A percentile compares a stretch with the other conserved stretches of the same genome.
Conservation (phyloP, 2,329 filamentous ascomycete species). For the Pseudopyricularia javanii region DNA sequence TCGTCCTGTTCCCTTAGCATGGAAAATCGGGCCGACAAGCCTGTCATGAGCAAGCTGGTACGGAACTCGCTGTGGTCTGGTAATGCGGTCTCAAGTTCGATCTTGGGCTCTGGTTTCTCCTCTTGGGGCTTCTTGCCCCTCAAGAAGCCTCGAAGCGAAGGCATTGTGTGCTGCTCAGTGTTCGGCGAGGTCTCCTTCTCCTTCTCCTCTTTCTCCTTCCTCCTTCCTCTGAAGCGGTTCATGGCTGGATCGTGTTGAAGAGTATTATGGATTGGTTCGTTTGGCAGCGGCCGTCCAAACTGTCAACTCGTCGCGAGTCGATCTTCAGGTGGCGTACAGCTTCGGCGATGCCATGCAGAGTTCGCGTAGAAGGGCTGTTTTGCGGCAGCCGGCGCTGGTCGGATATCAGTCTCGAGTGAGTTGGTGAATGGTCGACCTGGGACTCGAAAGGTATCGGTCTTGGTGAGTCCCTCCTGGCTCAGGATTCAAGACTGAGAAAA, state of each 20-base stretch:
- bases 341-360: not conserved
- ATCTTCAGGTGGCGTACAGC: not conserved
- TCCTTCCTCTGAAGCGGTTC: constrained; percentile 69
- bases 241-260: constrained; percentile 27
- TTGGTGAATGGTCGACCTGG: not conserved
- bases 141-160: constrained; percentile 36
- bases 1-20: constrained; percentile 95
- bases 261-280: not conserved
- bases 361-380: not conserved
- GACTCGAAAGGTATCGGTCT: too few species aligned
- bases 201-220: constrained; percentile 52
- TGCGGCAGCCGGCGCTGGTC: not conserved
- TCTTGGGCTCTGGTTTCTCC: constrained; percentile 37
- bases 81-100: constrained; percentile 64
- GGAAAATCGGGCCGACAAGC: constrained; percentile 86
- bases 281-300: not conserved
- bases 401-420: not conserved
- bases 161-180: constrained; percentile 24
- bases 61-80: constrained; percentile 83
- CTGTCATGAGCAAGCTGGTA: constrained; percentile 91
- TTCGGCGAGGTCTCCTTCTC: constrained; percentile 33
- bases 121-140: constrained; percentile 41
- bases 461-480: too few species aligned
- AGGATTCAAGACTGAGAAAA: too few species aligned
- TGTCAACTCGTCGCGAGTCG: not conserved